These are phyloP conservation scores for Simplicillium aogashimaense DNA, from an alignment of 2,329 filamentous ascomycete species.

Conservation along the genomic window DNA sequence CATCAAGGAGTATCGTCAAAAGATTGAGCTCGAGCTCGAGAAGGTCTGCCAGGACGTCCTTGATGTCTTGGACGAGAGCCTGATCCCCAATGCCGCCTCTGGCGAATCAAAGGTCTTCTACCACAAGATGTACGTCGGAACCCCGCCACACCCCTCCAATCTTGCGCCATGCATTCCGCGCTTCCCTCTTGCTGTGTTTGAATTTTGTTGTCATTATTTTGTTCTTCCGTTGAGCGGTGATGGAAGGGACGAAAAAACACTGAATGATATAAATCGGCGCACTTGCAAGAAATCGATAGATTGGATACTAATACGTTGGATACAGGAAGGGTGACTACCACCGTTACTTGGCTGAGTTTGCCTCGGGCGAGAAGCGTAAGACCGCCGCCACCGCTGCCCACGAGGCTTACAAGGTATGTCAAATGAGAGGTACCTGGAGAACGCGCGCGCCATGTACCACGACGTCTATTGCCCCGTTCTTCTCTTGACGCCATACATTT, in stretches of 20 bases:
- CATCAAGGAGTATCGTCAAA: slow-evolving; percentile 95
- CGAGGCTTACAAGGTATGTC: slow-evolving; percentile 90
- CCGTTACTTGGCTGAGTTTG: slow-evolving; percentile 90
- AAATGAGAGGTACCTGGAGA: background rate
- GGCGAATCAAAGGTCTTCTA: slow-evolving; percentile 99
- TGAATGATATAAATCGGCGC: too few species aligned
- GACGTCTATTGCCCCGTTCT: background rate
- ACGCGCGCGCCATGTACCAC: too few species aligned
- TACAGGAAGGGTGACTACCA: slow-evolving; percentile 93
- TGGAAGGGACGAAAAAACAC: too few species aligned
- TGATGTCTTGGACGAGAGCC: slow-evolving; percentile 81
- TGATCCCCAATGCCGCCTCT: slow-evolving; percentile 92
- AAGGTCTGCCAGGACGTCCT: slow-evolving; percentile 98
- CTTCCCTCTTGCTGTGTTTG: slow-evolving; percentile 1
- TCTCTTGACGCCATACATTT: too few species aligned
- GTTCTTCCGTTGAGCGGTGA: slow-evolving; percentile 4
- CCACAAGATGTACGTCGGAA: slow-evolving; percentile 85
- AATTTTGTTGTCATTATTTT: background rate
- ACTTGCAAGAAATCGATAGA: too few species aligned
- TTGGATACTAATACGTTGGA: background rate
- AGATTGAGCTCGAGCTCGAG: slow-evolving; percentile 96
- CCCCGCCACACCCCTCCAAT: slow-evolving; percentile 2
- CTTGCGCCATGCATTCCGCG: slow-evolving; percentile 2
- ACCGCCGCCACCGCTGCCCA: slow-evolving; percentile 75
- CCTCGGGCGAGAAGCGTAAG: slow-evolving; percentile 87